phyloP scores from a whole-genome alignment of 176 grass and related monocot genomes.

The Aechmea fasciata region DNA sequence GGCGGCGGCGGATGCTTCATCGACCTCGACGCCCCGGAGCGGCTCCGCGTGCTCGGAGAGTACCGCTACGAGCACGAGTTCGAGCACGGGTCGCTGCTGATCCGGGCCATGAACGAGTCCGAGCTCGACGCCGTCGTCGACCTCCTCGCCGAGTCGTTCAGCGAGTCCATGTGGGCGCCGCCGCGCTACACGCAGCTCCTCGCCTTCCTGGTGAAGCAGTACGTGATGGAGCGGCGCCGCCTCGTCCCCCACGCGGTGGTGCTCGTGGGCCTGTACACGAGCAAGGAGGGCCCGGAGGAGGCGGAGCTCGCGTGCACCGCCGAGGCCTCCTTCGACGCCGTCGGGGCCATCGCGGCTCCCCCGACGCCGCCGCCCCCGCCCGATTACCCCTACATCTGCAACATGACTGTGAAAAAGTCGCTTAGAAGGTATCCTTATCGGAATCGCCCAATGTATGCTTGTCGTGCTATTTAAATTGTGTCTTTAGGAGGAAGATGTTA shows the following conservation, averaged over 20 bases:
- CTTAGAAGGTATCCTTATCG: constrained; percentile 49
- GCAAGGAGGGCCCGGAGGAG: background rate
- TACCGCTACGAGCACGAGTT: constrained; percentile 46
- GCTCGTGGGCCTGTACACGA: constrained; percentile 59
- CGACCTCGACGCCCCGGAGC: constrained; percentile 28
- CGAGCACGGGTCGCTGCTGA: constrained; percentile 41
- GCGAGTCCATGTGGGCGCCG: constrained; percentile 56
- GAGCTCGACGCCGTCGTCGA: constrained; percentile 39
- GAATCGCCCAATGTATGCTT: too few relatives aligned
- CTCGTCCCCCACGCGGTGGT: constrained; percentile 55
- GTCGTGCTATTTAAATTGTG: too few relatives aligned
- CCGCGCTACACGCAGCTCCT: constrained; percentile 50
- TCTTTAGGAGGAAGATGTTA: too few relatives aligned
- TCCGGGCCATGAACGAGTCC: constrained; percentile 41
- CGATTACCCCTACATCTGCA: constrained; percentile 81
- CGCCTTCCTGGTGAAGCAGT: constrained; percentile 58
- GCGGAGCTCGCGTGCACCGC: constrained; percentile 64
- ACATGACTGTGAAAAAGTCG: constrained; percentile 77
- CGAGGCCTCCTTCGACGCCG: constrained; percentile 70
- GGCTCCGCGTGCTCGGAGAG: constrained; percentile 32
- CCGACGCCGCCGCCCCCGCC: constrained; percentile 58
- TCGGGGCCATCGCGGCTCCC: constrained; percentile 48
- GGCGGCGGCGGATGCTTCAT: constrained; percentile 29
- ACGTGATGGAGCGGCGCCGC: constrained; percentile 45
- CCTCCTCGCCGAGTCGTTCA: constrained; percentile 73